Percentiles rank a stretch among this genome's conserved stretches.
These are phyloP conservation scores for Eleusine indica DNA, from an alignment of 176 grass and related monocot genomes.

Conservation along the genomic window DNA sequence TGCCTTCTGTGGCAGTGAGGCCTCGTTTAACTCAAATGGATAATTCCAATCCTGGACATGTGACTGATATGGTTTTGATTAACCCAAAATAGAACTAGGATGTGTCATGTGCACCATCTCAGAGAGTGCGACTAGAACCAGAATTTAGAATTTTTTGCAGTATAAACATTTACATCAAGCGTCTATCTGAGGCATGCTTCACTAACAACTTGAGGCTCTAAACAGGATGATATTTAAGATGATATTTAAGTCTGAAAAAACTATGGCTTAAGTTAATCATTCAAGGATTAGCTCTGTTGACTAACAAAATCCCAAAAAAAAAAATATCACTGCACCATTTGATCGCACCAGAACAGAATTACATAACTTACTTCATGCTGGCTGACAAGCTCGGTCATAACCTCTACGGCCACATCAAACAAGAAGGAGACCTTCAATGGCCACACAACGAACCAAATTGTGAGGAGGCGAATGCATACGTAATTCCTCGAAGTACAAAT, in stretches of 20 bases:
- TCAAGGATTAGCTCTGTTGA: not conserved
- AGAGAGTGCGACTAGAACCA: not conserved
- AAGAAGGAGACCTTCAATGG: slow-evolving; percentile 65
- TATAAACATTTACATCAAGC: not conserved
- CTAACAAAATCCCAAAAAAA: slow-evolving; percentile 14
- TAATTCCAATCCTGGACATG: not conserved
- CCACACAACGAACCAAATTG: slow-evolving; percentile 33
- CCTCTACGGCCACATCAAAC: slow-evolving; percentile 91
- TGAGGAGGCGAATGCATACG: slow-evolving; percentile 45
- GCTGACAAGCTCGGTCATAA: slow-evolving; percentile 86
- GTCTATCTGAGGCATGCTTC: not conserved
- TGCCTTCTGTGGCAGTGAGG: too few species aligned
- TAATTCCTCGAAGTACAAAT: slow-evolving; percentile 18
- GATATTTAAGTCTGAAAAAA: not conserved
- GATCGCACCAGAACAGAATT: slow-evolving; percentile 16
- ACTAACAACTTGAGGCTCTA: not conserved
- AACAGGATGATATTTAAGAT: not conserved
- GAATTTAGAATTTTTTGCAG: not conserved
- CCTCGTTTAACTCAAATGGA: not conserved
- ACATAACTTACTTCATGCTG: slow-evolving; percentile 73
- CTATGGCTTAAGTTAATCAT: not conserved
- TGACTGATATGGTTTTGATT: not conserved
- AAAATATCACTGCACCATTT: slow-evolving; percentile 21
- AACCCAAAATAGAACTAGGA: not conserved
- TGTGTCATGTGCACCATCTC: not conserved